Evolutionary conservation across 2,329 filamentous ascomycete species (phyloP).

Genomic region (Elsinoe arachidis): DNA sequence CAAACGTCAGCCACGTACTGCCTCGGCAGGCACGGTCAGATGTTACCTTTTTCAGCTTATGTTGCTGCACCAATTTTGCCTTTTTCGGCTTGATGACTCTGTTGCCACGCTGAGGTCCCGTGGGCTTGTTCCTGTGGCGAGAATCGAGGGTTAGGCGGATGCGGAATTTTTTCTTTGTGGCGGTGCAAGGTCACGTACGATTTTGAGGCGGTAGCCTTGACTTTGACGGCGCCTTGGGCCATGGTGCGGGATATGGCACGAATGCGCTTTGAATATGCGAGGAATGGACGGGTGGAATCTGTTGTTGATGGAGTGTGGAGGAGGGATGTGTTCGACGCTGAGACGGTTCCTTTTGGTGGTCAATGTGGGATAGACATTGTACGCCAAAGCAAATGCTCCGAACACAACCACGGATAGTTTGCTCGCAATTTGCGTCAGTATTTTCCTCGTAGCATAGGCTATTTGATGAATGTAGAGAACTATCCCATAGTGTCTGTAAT

Average conservation of each 20-base stretch:
- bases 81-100: constrained; percentile 61
- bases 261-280: too few relatives aligned
- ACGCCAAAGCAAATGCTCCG: too few relatives aligned
- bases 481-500: too few relatives aligned
- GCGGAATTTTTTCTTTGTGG: background rate
- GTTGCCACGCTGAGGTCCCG: constrained; percentile 37
- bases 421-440: too few relatives aligned
- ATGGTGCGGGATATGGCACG: constrained; percentile 1
- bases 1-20: background rate
- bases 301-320: background rate
- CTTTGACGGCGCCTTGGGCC: constrained; percentile 17
- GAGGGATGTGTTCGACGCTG: too few relatives aligned
- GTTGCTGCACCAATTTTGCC: constrained; percentile 48
- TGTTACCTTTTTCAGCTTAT: constrained; percentile 53
- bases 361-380: too few relatives aligned
- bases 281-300: background rate
- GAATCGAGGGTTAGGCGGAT: background rate
- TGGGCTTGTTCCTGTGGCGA: constrained; percentile 13
- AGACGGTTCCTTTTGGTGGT: too few relatives aligned
- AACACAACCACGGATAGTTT: too few relatives aligned
- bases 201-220: constrained; percentile 15
- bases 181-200: constrained; percentile 12
- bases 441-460: too few relatives aligned
- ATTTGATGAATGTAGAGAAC: too few relatives aligned
- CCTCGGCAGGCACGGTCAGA: background rate